Base-by-base conservation (phyloP, 179 eudicot species). In the Spinacia oleracea region DNA sequence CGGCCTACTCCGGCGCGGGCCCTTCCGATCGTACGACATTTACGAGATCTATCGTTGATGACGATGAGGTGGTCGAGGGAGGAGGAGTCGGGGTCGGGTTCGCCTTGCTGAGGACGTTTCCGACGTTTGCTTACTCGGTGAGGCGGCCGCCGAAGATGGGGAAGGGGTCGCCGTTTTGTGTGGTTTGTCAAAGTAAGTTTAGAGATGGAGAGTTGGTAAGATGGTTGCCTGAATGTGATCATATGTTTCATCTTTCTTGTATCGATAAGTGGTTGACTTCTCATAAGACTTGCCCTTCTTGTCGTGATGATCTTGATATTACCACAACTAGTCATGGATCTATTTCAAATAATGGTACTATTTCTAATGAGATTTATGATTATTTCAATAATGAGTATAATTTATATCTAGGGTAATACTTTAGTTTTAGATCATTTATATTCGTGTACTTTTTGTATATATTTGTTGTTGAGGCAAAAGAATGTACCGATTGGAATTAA, bases 121-220 rank as follows among this genome's bases (percentile, higher is more conserved):
- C 97, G 14, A 86, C 87, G 16, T 87, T 92, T 67, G 72, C 63
- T 0, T 92, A 91, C 78, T 80, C 94, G 11, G 78, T 48, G 12
- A 87, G 88, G 38, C 85, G 86, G 71, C 85, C 83, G 2, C 59
- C 74, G 43, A 78, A 82, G 70, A 81, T 89, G 35, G 93, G 94
- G 0, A 91, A 85, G 53, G 95, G 91, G 0, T 79, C 85, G 64
- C 71, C 85, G 4, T 86, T 89, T 51, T 92, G 97, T 78, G 95
- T 90, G 3, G 87, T 92, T 2, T 92, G 97, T 70, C 76, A 91
- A 16, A 86, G 81, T 51, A 90, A 91, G 70, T 88, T 89, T 34
- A 89, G 81, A 50, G 92, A 92, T 45, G 88, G 83, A 10, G 89
- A 92, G 14, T 86, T 87, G 75, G 51, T 82, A 56, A 68, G 85